Evolutionary conservation across 805 yeast species (phyloP).

Genomic region (Lipomyces japonicus): DNA sequence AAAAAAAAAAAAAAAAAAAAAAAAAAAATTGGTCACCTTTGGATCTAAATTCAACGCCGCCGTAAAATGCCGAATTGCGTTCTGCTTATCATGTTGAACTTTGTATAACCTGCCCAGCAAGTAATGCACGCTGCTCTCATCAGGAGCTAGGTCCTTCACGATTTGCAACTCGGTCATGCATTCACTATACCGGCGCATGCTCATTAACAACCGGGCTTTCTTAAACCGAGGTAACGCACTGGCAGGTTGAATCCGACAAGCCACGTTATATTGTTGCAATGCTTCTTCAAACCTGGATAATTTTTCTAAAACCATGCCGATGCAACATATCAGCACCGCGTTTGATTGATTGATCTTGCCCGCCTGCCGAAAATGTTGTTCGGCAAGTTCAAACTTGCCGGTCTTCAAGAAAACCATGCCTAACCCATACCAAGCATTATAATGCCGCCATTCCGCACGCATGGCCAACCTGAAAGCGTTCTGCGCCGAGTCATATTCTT

Average conservation of each 20-base stretch:
- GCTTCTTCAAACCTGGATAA: conserved; percentile 67
- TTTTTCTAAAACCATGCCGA: conserved; percentile 88
- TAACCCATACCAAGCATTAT: conserved; percentile 91
- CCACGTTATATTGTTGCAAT: conserved; percentile 73
- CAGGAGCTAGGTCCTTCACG: conserved; percentile 76
- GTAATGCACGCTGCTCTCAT: conserved; percentile 91
- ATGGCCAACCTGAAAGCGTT: conserved; percentile 78
- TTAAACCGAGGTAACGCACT: conserved; percentile 85
- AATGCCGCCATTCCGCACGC: conserved; percentile 72
- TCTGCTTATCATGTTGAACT: conserved; percentile 64
- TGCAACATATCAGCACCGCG: conserved; percentile 83
- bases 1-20: too few relatives aligned
- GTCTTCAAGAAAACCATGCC: conserved; percentile 89
- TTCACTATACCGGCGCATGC: conserved; percentile 63
- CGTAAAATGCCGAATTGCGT: conserved; percentile 82
- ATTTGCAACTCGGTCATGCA: conserved; percentile 74
- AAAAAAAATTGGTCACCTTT: conserved; percentile 58
- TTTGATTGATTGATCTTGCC: conserved; percentile 85
- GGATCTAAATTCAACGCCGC: conserved; percentile 89
- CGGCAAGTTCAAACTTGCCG: conserved; percentile 81
- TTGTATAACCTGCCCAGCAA: conserved; percentile 82
- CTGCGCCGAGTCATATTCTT: conserved; percentile 84
- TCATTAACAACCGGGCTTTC: conserved; percentile 74
- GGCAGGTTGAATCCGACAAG: conserved; percentile 76
- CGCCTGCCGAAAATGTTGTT: conserved; percentile 82